Evolutionary conservation across 305 asterid species (phyloP).

Genomic region (Solanum hybrid): DNA sequence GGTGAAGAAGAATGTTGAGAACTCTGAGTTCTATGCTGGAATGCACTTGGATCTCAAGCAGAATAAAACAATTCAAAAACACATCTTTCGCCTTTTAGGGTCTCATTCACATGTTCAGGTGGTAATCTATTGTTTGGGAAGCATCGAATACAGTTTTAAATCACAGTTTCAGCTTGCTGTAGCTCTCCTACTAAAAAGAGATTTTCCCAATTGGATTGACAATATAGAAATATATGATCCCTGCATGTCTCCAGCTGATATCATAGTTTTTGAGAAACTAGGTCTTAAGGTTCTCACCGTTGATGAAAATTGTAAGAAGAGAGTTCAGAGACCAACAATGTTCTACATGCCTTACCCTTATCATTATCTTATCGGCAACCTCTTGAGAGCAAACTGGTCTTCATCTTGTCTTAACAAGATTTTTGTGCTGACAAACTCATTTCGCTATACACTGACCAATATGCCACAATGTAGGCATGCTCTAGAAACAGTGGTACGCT

Average conservation of each 20-base stretch:
- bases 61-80: background rate
- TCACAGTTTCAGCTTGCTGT: background rate
- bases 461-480: background rate
- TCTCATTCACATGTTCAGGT: background rate
- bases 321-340: background rate
- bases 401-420: background rate
- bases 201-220: background rate
- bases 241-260: background rate
- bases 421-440: background rate
- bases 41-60: background rate
- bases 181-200: background rate
- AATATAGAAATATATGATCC: background rate
- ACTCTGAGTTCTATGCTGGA: background rate
- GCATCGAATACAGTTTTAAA: background rate
- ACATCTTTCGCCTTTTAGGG: background rate
- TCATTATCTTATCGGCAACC: background rate
- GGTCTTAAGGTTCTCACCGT: background rate
- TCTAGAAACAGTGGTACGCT: background rate
- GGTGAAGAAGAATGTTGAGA: background rate
- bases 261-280: background rate
- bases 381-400: constrained; percentile 1
- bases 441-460: background rate
- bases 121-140: background rate
- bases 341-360: background rate
- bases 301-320: constrained; percentile 1